Evolutionary conservation across 2,329 filamentous ascomycete species (phyloP), one percentile per base, ranked within the genome.

Genomic region (Epicoccum nigrum): DNA sequence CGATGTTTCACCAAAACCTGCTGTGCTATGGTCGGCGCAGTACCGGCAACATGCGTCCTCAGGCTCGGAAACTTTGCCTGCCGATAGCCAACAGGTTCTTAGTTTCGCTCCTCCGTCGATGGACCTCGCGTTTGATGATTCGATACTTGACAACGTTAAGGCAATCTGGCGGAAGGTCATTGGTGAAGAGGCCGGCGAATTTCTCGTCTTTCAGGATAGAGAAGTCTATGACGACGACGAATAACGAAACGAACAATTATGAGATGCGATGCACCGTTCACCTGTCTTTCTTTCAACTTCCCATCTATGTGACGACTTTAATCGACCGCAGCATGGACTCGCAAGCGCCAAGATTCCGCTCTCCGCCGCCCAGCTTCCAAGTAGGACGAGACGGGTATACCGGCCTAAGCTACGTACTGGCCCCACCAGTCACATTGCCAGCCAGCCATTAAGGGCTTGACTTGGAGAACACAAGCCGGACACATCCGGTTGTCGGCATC

Each of bases 191-290:
- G 76, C 71, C 1, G 76, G 76, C 15, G 73, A 82, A 35, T 97
- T 94, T 64, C 86, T 97, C 83, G 78, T 82, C 16, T 96, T 96
- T 69, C 83, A 87, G 40, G 89, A 94, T 53, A 82, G 90, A 19
- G 86, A 92, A 67, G 82, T 82, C 25, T 85, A 89, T 47, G 80
- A 83, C 46, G 71, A 77, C 40, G 82, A 81, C 56, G 76, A 83
- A 17, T 68, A 83, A 17, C 67, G 38, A 55, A 31, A 30, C 9
- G 21, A 35, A 35, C 6, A 28, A 48, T 17, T 28, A 38, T 13
- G 34, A 39, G 44, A 46, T 19, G 25, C 12, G 27, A 39, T 33
- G 8, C 20, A 32, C 28, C 17, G 2, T 20, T 34, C 17, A 12
- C 13, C 25, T 19, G 1, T 31, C 8, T 25, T 9, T 38, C 25